These are phyloP conservation scores for Graphilbum ipis-grandicollis DNA, from an alignment of 2,329 filamentous ascomycete genomes.

Conservation along the genomic window DNA sequence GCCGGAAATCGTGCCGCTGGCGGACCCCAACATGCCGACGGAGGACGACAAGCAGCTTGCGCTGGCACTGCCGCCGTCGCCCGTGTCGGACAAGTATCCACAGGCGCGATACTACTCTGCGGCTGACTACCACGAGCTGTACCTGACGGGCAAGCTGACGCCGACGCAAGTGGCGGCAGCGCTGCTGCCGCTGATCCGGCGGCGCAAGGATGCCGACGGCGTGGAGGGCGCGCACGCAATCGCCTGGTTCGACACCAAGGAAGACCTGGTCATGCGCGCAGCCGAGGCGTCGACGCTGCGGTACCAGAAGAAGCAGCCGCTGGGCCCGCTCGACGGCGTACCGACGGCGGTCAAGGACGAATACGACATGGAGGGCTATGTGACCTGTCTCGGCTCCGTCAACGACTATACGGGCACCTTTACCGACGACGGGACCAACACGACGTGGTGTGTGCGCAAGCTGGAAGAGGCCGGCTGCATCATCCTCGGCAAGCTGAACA, in stretches of 20 bases:
- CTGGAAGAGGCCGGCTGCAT: slow-evolving; percentile 55
- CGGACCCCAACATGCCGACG: slow-evolving; percentile 4
- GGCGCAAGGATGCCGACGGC: slow-evolving; percentile 10
- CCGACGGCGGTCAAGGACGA: slow-evolving; percentile 65
- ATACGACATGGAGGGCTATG: slow-evolving; percentile 58
- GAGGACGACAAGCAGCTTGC: slow-evolving; percentile 6
- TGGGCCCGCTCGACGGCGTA: slow-evolving; percentile 53
- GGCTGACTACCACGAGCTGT: slow-evolving; percentile 26
- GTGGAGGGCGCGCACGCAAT: slow-evolving; percentile 23
- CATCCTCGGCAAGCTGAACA: slow-evolving; percentile 53
- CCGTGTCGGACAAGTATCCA: slow-evolving; percentile 16
- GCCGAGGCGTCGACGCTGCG: slow-evolving; percentile 26
- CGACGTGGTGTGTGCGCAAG: slow-evolving; percentile 54
- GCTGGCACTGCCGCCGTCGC: neutral
- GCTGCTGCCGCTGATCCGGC: slow-evolving; percentile 27
- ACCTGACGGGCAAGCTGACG: slow-evolving; percentile 25
- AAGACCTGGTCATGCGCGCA: slow-evolving; percentile 22
- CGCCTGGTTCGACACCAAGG: slow-evolving; percentile 26
- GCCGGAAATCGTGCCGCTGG: slow-evolving; percentile 24
- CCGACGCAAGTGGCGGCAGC: slow-evolving; percentile 26
- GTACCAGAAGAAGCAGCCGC: slow-evolving; percentile 34
- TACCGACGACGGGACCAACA: slow-evolving; percentile 21
- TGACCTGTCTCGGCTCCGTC: slow-evolving; percentile 43
- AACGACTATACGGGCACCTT: slow-evolving; percentile 38
- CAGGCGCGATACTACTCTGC: slow-evolving; percentile 24